Conservation (phyloP, 2,329 filamentous ascomycete genomes). For the Talaromyces piceae region DNA sequence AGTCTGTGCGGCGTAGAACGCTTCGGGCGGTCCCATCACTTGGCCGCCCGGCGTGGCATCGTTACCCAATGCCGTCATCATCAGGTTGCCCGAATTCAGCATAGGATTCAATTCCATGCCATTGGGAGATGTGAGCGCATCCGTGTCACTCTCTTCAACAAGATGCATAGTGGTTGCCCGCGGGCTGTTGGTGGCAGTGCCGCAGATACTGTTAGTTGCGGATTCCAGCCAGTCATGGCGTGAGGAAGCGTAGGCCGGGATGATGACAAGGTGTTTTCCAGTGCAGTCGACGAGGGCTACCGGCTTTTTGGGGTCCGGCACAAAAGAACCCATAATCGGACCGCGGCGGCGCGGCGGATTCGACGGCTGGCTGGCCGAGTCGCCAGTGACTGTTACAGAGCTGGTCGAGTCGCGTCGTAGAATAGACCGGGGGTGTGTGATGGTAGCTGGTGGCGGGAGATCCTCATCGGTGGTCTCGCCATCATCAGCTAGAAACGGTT, state of each 20-base stretch:
- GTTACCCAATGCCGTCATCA: constrained; percentile 64
- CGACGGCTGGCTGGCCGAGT: constrained; percentile 25
- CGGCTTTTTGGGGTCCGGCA: constrained; percentile 41
- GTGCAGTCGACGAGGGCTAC: constrained; percentile 42
- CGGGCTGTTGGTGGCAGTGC: constrained; percentile 38
- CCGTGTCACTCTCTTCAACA: constrained; percentile 39
- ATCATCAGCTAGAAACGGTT: constrained; percentile 47
- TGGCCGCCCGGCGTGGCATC: constrained; percentile 48
- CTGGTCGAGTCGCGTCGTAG: constrained; percentile 43
- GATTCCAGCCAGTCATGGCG: constrained; percentile 41
- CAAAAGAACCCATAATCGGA: constrained; percentile 41
- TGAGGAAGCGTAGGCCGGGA: constrained; percentile 40
- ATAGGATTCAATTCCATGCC: constrained; percentile 44
- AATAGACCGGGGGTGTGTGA: constrained; percentile 42
- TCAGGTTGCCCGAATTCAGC: constrained; percentile 61
- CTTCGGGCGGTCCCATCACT: constrained; percentile 65
- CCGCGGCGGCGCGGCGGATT: constrained; percentile 34
- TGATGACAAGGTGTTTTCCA: constrained; percentile 42
- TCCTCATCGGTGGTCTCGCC: constrained; percentile 56
- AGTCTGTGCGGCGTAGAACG: constrained; percentile 62
- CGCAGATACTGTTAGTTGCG: constrained; percentile 33
- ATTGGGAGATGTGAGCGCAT: constrained; percentile 33
- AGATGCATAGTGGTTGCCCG: constrained; percentile 31
- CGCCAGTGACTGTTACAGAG: constrained; percentile 36
- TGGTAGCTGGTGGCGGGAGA: constrained; percentile 41